Conservation (phyloP, 2,329 filamentous ascomycete genomes). For the Arthroderma uncinatum region DNA sequence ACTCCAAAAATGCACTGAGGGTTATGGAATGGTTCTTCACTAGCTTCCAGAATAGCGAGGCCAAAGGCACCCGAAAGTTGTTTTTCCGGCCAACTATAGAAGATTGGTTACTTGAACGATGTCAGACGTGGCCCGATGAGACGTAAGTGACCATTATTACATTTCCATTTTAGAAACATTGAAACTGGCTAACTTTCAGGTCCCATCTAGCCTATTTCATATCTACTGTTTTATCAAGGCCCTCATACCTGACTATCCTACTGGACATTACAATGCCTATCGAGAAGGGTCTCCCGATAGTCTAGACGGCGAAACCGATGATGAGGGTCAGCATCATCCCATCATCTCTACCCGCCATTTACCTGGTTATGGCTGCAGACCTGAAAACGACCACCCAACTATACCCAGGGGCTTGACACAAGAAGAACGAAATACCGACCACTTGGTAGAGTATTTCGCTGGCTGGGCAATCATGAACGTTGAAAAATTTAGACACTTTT, state of each 20-base stretch:
- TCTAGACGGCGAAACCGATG: constrained; percentile 18
- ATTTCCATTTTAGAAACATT: neutral
- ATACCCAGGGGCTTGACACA: constrained; percentile 22
- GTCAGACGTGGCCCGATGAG: constrained; percentile 11
- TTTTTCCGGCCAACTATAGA: constrained; percentile 29
- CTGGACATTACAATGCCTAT: constrained; percentile 8
- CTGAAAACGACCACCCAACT: constrained; percentile 16
- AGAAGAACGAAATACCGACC: constrained; percentile 25
- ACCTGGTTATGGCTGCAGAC: constrained; percentile 22
- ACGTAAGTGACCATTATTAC: constrained; percentile 15
- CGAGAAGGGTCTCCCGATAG: constrained; percentile 13
- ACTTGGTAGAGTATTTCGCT: constrained; percentile 30
- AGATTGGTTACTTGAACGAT: constrained; percentile 24
- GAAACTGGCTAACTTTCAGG: neutral
- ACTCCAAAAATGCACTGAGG: constrained; percentile 22
- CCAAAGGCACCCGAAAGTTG: constrained; percentile 27
- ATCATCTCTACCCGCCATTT: constrained; percentile 23
- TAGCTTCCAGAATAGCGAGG: constrained; percentile 16
- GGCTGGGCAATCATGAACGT: constrained; percentile 27
- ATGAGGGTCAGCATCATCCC: constrained; percentile 19
- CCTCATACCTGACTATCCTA: constrained; percentile 16
- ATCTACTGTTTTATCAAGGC: constrained; percentile 23
- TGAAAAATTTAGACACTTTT: constrained; percentile 25
- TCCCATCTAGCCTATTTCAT: constrained; percentile 9
- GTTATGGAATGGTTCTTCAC: constrained; percentile 30